phyloP scores from a whole-genome alignment of 1,284 basidiomycete species.

The Irpex sp. region DNA sequence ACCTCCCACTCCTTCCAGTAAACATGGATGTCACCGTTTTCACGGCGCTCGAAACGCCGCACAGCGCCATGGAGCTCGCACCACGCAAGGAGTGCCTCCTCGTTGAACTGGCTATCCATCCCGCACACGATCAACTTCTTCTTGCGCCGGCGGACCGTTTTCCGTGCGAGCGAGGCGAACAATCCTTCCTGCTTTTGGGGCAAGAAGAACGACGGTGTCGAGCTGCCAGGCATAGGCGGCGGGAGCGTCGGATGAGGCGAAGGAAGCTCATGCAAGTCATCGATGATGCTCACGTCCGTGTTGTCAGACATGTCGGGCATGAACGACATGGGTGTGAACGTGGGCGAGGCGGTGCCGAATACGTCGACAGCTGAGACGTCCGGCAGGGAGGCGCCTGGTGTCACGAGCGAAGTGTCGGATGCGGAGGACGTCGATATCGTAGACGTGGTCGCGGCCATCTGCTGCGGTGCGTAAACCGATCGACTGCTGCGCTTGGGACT shows the following conservation, averaged over 20 bases:
- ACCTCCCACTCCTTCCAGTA: constrained; percentile 29
- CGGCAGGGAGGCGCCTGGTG: constrained; percentile 20
- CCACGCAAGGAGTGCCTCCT: constrained; percentile 24
- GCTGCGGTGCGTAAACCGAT: constrained; percentile 8
- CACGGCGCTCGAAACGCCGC: constrained; percentile 23
- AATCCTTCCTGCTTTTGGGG: constrained; percentile 19
- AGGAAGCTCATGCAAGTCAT: constrained; percentile 12
- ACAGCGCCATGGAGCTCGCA: constrained; percentile 27
- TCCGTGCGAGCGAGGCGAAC: constrained; percentile 18
- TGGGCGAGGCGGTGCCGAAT: constrained; percentile 13
- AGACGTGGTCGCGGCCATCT: constrained; percentile 2
- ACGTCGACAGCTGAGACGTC: constrained; percentile 11
- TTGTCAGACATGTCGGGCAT: constrained; percentile 16
- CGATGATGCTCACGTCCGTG: constrained; percentile 3
- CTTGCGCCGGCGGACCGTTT: constrained; percentile 19
- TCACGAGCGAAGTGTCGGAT: constrained; percentile 17
- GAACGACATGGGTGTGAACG: constrained; percentile 20
- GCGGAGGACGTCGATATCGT: constrained; percentile 19
- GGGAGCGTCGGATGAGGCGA: constrained; percentile 25
- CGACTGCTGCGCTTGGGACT: constrained; percentile 5
- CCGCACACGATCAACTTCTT: constrained; percentile 26
- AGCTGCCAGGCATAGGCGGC: constrained; percentile 24
- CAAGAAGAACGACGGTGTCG: constrained; percentile 24
- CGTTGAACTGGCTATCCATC: constrained; percentile 5
- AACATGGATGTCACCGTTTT: constrained; percentile 27